A percentile compares a stretch with the other conserved stretches of the same genome.
Conservation (phyloP, 495 filamentous ascomycete species). For the Penicillium egyptiacum region DNA sequence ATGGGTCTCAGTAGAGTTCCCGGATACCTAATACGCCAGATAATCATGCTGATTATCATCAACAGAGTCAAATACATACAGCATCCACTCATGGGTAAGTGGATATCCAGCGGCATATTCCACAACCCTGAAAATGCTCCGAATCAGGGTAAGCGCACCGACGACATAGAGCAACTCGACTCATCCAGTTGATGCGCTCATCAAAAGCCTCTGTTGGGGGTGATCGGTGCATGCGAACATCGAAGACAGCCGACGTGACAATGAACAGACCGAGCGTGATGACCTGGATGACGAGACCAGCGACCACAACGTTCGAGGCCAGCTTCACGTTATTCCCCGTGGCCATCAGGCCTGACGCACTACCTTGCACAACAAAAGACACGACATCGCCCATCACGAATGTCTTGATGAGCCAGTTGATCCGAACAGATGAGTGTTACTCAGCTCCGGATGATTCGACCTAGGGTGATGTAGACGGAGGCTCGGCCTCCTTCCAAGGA, state of each 20-base stretch:
- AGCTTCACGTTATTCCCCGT: slow-evolving; percentile 6
- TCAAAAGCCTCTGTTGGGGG: slow-evolving; percentile 22
- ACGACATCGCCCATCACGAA: slow-evolving; percentile 26
- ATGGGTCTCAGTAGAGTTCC: neutral
- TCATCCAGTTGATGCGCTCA: slow-evolving; percentile 43
- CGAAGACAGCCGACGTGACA: slow-evolving; percentile 28
- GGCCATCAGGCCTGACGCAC: slow-evolving; percentile 3
- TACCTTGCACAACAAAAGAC: slow-evolving; percentile 21
- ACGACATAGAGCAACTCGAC: slow-evolving; percentile 52
- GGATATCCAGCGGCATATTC: slow-evolving; percentile 57
- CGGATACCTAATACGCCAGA: slow-evolving; percentile 36
- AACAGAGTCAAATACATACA: slow-evolving; percentile 26
- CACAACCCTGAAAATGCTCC: slow-evolving; percentile 57
- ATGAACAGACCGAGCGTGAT: slow-evolving; percentile 40
- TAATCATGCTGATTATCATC: slow-evolving; percentile 52
- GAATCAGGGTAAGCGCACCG: slow-evolving; percentile 54
- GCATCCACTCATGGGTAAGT: slow-evolving; percentile 34
- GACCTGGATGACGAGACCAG: slow-evolving; percentile 36
- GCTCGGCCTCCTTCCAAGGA: too few relatives aligned
- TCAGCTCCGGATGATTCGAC: slow-evolving; percentile 43
- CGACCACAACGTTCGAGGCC: slow-evolving; percentile 27
- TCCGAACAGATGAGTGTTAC: slow-evolving; percentile 9
- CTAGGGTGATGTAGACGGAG: slow-evolving; percentile 54
- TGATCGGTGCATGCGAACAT: slow-evolving; percentile 24
- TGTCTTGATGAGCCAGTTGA: slow-evolving; percentile 15